Evolutionary conservation across 495 filamentous ascomycete genomes (phyloP), one percentile per base, ranked within the genome.

Genomic region (Pseudomonodictys pantanalensis): DNA sequence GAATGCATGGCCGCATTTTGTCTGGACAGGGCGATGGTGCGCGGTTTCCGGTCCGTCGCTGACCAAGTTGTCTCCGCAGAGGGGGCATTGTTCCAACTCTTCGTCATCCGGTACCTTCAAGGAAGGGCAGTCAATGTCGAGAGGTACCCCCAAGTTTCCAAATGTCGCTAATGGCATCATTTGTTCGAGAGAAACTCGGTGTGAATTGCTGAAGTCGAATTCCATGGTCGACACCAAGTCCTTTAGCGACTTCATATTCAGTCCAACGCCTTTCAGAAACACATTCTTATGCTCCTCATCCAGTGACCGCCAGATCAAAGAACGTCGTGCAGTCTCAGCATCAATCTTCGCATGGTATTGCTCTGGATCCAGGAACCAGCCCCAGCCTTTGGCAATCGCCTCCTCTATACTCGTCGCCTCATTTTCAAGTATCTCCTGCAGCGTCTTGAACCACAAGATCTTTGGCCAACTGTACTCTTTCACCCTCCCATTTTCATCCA

Each of bases 341-440:
- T 18, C 24, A 3, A 29, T n/a, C 12, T 25, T 32, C 15, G 6
- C 2, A 23, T 23, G 30, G 38, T 42, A 24, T 24, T 44, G 32
- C 12, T 29, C 24, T 2, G 30, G 2, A 18, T 49, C 23, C 15
- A 51, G 2, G 24, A 59, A 52, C 9, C 1, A 44, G 10, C 30
- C 28, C 56, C 56, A 59, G 4, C 52, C 52, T 25, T 51, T 22
- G 9, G 44, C 17, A 10, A 59, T 18, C 22, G 56, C 32, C 18
- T 52, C 18, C 18, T 46, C 20, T 15, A 52, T 18, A 10, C 18
- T 38, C 1, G 25, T 20, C 2, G 24, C 39, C 47, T 46, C 39
- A 47, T 53, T 25, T 48, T 53, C 56, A 20, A 60, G 38, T 22
- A 52, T 51, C 8, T 8, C 2, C 23, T 58, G 55, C 11, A 58